These are phyloP conservation scores for Posidonia oceanica DNA, from an alignment of 116 monocot species.

Conservation along the genomic window DNA sequence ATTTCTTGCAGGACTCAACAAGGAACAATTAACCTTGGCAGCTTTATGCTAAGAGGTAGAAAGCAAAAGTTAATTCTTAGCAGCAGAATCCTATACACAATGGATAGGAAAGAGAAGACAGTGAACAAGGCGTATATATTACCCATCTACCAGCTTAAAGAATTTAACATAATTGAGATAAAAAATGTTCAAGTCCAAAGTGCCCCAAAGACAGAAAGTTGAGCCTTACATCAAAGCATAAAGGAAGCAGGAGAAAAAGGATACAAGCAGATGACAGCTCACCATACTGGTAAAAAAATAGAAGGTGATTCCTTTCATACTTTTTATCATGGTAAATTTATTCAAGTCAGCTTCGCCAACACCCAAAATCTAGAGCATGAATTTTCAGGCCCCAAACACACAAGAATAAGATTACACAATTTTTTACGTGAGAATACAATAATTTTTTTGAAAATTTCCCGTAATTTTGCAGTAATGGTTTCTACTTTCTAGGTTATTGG, in stretches of 20 bases:
- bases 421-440: too few species aligned
- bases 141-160: constrained; percentile 34
- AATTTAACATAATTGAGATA: constrained; percentile 22
- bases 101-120: constrained; percentile 14
- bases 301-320: background rate
- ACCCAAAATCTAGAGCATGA: too few species aligned
- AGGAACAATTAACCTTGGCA: constrained; percentile 53
- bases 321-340: background rate
- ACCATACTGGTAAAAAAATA: constrained; percentile 8
- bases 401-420: too few species aligned
- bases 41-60: constrained; percentile 59
- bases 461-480: too few species aligned
- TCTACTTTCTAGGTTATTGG: too few species aligned
- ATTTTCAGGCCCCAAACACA: too few species aligned
- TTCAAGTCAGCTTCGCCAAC: too few species aligned
- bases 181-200: constrained; percentile 13
- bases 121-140: constrained; percentile 21
- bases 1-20: constrained; percentile 57
- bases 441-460: too few species aligned
- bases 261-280: constrained; percentile 26
- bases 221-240: constrained; percentile 53
- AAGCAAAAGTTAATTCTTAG: constrained; percentile 44
- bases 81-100: constrained; percentile 32
- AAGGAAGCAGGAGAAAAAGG: constrained; percentile 39
- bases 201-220: constrained; percentile 36